Base-by-base conservation (phyloP, 495 filamentous ascomycete genomes). In the Pseudomonodictys pantanalensis region DNA sequence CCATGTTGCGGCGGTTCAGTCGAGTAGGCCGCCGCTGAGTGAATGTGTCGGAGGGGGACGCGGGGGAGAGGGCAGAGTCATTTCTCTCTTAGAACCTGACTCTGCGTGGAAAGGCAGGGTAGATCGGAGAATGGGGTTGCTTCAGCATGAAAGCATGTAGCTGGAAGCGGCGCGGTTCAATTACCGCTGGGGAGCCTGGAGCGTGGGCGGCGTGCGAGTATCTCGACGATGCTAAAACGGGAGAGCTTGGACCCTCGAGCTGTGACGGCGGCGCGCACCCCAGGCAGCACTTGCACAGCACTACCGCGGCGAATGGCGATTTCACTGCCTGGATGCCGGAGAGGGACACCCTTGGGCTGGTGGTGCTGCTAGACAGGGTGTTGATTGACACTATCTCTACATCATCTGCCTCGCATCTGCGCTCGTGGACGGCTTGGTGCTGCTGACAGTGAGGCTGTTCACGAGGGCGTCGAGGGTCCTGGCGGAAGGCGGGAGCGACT, bases 21-120 rank as follows among this genome's bases (percentile, higher is more conserved):
- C 41, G 58, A 52, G 62, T 28, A 51, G 39, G 15, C 47, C 26
- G 53, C 58, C 53, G 52, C 39, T 41, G 64, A 18, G 64, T 42
- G 12, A 25, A n/a, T 44, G 32, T 38, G 46, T 50, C 41, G 30
- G 50, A 25, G 47, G 25, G 12, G 50, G 15, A 25, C 9, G 56
- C 45, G 55, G 54, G 50, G 48, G 28, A 32, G 32, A 28, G 42
- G 29, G 47, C 51, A 56, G 35, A 58, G 7, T 55, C 60, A 57
- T 58, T 38, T 55, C 51, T 62, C 59, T 9, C 41, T 32, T 12
- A n/a, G 5, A 6, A 22, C 38, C 3, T 18, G 20, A 18, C 4
- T 41, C 4, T 15, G 38, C 38, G 20, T 41, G 15, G 38, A 41
- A 18, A n/a, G 38, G 12, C 15, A 3, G 38, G 38, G 4, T n/a